Base-by-base conservation (phyloP, 1,284 basidiomycete genomes). In the Boletus mariae region DNA sequence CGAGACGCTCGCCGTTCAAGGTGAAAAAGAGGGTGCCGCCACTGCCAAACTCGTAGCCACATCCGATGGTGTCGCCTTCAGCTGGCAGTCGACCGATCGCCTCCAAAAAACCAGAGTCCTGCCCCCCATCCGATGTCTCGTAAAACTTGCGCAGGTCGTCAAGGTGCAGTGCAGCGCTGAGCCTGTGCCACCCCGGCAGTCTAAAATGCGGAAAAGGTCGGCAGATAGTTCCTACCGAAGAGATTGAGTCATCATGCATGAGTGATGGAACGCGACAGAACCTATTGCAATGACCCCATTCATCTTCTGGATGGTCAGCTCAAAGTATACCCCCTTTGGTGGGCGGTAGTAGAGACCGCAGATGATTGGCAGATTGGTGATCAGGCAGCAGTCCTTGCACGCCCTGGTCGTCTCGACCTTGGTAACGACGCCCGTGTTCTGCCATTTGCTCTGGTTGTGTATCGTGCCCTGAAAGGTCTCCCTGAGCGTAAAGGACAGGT, bases 111-210 rank as follows among this genome's bases (percentile, higher is more conserved):
- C 64, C 56, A 6, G 85, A 86, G 59, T 83, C 80, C 1, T 77
- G 75, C 8, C 85, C 85, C 17, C 84, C 85, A 40, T 80, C 73
- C 0, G 82, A 71, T 59, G 85, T 82, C 61, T 87, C 84, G 59
- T 80, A 86, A 73, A 85, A 88, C 62, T 85, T 86, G 59, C 83
- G 78, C 61, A 84, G 72, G 67, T 88, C 85, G 61, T 87, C 85
- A 32, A 87, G 75, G 59, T 87, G 85, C 25, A 86, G 71, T 0
- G 76, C 85, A 1, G 79, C 80, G 55, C 83, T 85, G 29, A 79
- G 71, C 40, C 85, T 71, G 60, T 88, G 83, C 85, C 85, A 87
- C 0, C 85, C 85, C n/a, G 85, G 34, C 85, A 38, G 73, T 23
- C 85, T 77, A 71, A 78, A 84, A 0, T 70, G 66, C 4, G 85